Percentiles rank a stretch among this genome's conserved stretches.
These are phyloP conservation scores for Gypsophila paniculata DNA, from an alignment of 179 eudicot genomes.

Conservation along the genomic window DNA sequence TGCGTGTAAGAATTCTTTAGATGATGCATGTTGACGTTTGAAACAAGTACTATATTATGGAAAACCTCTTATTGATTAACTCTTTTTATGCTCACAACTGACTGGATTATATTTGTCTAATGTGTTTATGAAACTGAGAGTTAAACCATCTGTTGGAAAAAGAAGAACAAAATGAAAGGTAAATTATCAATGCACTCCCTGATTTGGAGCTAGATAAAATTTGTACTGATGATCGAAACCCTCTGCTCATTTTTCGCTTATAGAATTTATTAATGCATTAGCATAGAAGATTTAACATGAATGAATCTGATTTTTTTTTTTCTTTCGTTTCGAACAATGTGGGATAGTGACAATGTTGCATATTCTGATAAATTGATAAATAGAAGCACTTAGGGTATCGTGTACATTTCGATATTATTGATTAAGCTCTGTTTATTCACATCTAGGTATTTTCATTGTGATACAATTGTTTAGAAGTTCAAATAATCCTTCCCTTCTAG, in stretches of 20 bases:
- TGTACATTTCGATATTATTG: neutral
- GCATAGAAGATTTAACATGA: neutral
- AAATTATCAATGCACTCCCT: neutral
- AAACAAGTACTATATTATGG: neutral
- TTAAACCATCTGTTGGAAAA: neutral
- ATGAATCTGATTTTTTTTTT: neutral
- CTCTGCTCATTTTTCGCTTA: too few species aligned
- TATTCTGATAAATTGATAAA: neutral
- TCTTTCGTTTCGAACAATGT: neutral
- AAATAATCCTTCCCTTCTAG: neutral
- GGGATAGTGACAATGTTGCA: neutral
- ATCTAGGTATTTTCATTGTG: neutral
- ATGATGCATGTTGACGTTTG: neutral
- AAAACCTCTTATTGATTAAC: neutral
- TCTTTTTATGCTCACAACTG: neutral
- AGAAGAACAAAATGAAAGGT: neutral
- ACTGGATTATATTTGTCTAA: neutral
- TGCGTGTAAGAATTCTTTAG: neutral
- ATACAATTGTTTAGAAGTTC: neutral
- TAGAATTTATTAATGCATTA: neutral
- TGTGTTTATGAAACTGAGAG: neutral
- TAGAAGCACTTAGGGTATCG: neutral
- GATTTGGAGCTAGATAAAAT: neutral
- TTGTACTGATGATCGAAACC: too few species aligned
- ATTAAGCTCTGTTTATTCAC: neutral